Evolutionary conservation across 2,329 filamentous ascomycete genomes (phyloP), one percentile per base, ranked within the genome.

Genomic region (Trichophyton equinum): DNA sequence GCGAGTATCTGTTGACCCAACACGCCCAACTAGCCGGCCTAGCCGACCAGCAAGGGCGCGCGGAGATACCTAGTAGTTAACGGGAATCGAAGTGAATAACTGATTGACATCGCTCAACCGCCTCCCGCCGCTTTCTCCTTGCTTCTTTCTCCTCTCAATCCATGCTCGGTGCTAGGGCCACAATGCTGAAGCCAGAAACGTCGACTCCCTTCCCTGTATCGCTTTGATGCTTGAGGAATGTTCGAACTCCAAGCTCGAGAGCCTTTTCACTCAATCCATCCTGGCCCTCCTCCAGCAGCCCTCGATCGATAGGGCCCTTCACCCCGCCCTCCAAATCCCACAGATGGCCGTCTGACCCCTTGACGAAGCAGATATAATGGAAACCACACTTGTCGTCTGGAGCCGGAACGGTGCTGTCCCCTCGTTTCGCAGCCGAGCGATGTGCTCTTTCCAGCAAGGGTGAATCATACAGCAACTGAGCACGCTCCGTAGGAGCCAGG

Each of bases 391-490:
- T 62, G 38, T 66, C 66, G 22, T 66, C 65, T 15, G 67, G 62
- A 13, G 63, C 58, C 8, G 67, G 67, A 47, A 64, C 65, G 22
- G 55, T 62, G 20, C 64, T 68, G 58, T 69, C 68, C 15, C 68
- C 68, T 18, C 55, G 60, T 33, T 67, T 61, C 8, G 66, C 67
- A 20, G 65, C 68, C 15, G 64, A 64, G 33, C 64, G 61, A 47
- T 64, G 62, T 15, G 67, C 66, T 38, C 60, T 61, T 42, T 70
- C 67, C 15, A 69, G 55, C 25, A 62, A 55, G 3, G 73, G 69
- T 1, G 73, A 77, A 36, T 65, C 62, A 58, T 82, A 80, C 4
- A 84, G 72, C 22, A 82, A 71, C 57, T 76, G 69, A 0, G 81
- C 81, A n/a, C 81, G 74, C 36, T 77, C 72, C 4, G 64, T 64